Percentiles rank a stretch among this genome's conserved stretches.
Evolutionary conservation across 768 basidiomycete species (phyloP).

Genomic region (Coprinopsis marcescibilis): DNA sequence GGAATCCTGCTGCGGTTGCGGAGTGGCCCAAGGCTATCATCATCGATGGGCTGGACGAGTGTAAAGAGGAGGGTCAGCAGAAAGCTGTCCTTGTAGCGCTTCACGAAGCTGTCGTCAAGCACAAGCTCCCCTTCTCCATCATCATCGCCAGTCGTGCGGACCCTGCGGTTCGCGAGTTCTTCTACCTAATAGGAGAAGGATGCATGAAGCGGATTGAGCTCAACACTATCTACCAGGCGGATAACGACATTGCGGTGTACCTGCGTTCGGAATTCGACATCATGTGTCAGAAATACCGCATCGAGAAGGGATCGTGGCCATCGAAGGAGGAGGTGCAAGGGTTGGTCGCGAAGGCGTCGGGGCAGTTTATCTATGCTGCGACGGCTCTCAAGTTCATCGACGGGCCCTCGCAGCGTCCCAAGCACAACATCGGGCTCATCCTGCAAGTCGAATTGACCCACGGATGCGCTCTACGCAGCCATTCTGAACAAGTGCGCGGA

Average conservation of each 20-base stretch:
- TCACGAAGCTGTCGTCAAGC: neutral
- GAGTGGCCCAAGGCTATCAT: neutral
- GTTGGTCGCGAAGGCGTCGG: neutral
- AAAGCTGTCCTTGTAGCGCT: neutral
- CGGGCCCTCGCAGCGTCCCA: neutral
- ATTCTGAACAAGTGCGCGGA: constrained; percentile 2
- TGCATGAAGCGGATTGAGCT: neutral
- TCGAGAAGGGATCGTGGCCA: neutral
- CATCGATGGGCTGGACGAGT: constrained; percentile 7
- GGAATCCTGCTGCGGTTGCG: neutral
- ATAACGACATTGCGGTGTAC: constrained; percentile 2
- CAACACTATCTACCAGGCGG: neutral
- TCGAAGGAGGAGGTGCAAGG: neutral
- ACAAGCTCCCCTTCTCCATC: neutral
- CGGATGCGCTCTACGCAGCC: neutral
- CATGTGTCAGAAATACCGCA: neutral
- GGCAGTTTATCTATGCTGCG: constrained; percentile 8
- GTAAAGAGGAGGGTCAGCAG: neutral
- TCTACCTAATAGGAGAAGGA: neutral
- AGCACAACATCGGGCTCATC: neutral
- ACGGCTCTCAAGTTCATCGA: neutral
- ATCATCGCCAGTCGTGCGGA: constrained; percentile 5
- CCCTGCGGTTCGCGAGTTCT: neutral
- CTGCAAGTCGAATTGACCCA: neutral
- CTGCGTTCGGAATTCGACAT: neutral